Conservation (phyloP, 768 basidiomycete species). For the Daedaleopsis nitida region DNA sequence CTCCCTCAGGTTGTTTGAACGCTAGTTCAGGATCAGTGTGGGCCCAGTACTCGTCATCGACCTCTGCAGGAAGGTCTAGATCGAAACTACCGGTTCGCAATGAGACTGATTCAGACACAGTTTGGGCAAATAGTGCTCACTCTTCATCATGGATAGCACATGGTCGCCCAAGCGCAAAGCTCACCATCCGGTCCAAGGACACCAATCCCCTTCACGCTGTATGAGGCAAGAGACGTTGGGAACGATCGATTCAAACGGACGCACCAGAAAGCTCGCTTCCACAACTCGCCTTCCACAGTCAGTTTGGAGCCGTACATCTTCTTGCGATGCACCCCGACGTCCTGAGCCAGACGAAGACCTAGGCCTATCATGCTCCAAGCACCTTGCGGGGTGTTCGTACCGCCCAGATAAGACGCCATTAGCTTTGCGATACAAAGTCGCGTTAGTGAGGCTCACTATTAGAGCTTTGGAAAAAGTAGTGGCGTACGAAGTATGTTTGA, state of each 20-base stretch:
- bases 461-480: too few relatives aligned
- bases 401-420: slow-evolving; percentile 10
- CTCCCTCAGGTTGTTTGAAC: slow-evolving; percentile 63
- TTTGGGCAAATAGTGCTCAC: slow-evolving; percentile 36
- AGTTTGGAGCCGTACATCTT: slow-evolving; percentile 51
- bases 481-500: slow-evolving; percentile 11
- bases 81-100: slow-evolving; percentile 52
- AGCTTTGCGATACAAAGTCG: slow-evolving; percentile 2
- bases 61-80: slow-evolving; percentile 57
- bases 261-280: slow-evolving; percentile 79
- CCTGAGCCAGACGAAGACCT: slow-evolving; percentile 53
- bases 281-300: slow-evolving; percentile 64
- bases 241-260: too few relatives aligned
- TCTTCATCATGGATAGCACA: slow-evolving; percentile 73
- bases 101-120: not conserved
- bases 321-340: slow-evolving; percentile 75
- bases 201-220: slow-evolving; percentile 43
- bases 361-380: slow-evolving; percentile 37
- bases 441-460: not conserved
- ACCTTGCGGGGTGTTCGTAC: slow-evolving; percentile 3
- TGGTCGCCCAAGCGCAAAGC: slow-evolving; percentile 58
- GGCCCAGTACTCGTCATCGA: slow-evolving; percentile 81
- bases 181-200: slow-evolving; percentile 44
- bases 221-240: too few relatives aligned
- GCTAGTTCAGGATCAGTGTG: slow-evolving; percentile 49